A percentile compares a stretch with the other conserved stretches of the same genome.
These are phyloP conservation scores for Emericellopsis cladophorae DNA, from an alignment of 2,329 filamentous ascomycete genomes.

Conservation along the genomic window DNA sequence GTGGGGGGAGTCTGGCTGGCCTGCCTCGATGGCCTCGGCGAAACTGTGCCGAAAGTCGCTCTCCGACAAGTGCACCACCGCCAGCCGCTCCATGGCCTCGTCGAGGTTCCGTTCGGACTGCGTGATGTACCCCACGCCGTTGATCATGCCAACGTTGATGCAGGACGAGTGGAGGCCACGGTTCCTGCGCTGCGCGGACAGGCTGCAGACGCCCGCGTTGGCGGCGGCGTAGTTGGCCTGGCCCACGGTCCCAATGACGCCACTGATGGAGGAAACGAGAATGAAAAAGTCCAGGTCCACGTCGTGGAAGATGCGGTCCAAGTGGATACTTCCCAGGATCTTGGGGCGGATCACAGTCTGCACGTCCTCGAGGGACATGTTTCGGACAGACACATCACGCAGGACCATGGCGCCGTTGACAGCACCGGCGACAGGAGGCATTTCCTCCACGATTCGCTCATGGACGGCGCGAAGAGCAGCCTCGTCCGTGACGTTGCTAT, in stretches of 20 bases:
- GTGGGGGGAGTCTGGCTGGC: conserved; percentile 5
- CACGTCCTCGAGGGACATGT: conserved; percentile 13
- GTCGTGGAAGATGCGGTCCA: conserved; percentile 16
- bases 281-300: conserved; percentile 23
- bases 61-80: conserved; percentile 16
- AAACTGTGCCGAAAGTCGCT: conserved; percentile 15
- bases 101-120: conserved; percentile 1
- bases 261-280: conserved; percentile 16
- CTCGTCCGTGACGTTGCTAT: too few relatives aligned
- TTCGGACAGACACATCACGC: conserved; percentile 16
- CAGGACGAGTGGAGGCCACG: conserved; percentile 21
- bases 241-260: conserved; percentile 14
- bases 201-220: conserved; percentile 13
- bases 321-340: conserved; percentile 15
- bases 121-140: conserved; percentile 27
- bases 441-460: conserved; percentile 13
- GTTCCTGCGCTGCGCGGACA: conserved; percentile 20
- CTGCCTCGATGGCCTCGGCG: conserved; percentile 14
- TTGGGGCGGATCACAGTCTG: conserved; percentile 17
- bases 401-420: conserved; percentile 31
- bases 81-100: conserved; percentile 5
- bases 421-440: conserved; percentile 21
- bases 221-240: conserved; percentile 33
- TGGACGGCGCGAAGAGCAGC: background rate
- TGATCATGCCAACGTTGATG: conserved; percentile 23